phyloP scores from a whole-genome alignment of 2,329 filamentous ascomycete species.

The Rosellinia necatrix region DNA sequence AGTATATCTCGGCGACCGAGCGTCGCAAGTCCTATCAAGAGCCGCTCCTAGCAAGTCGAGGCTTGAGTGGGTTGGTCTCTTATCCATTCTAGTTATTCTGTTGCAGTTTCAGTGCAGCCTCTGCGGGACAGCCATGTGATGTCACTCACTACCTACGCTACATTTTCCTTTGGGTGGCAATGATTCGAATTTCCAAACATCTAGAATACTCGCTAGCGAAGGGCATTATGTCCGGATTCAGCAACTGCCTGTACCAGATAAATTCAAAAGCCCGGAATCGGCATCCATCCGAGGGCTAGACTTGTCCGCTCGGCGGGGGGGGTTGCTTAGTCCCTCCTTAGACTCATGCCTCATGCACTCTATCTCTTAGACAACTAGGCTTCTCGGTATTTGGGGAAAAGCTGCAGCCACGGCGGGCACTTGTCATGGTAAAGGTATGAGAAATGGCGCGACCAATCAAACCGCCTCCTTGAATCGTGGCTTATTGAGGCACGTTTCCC shows the following conservation, averaged over 20 bases:
- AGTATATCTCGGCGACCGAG: not conserved
- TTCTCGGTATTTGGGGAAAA: slow-evolving; percentile 23
- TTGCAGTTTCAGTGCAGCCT: slow-evolving; percentile 4
- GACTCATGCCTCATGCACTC: slow-evolving; percentile 5
- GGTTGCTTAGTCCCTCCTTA: slow-evolving; percentile 6
- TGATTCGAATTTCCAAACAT: not conserved
- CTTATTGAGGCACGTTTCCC: slow-evolving; percentile 34
- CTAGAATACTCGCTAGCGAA: not conserved
- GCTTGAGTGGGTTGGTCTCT: not conserved
- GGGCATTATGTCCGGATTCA: not conserved
- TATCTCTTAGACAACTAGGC: slow-evolving; percentile 13
- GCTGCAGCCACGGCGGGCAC: slow-evolving; percentile 21
- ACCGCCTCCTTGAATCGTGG: slow-evolving; percentile 11
- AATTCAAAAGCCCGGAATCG: not conserved
- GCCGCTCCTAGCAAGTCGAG: slow-evolving; percentile 6
- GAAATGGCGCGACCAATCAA: slow-evolving; percentile 17
- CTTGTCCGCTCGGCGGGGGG: not conserved
- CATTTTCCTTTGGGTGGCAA: not conserved
- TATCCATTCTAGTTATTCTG: not conserved
- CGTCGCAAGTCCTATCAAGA: not conserved
- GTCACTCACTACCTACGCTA: not conserved
- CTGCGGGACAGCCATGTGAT: not conserved
- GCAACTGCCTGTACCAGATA: slow-evolving; percentile 18
- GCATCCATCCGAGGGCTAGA: not conserved
- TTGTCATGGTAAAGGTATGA: slow-evolving; percentile 23